Percentiles rank a stretch among this genome's conserved stretches.
These are phyloP conservation scores for Urtica urens DNA, from an alignment of 306 rosid species.

Conservation along the genomic window DNA sequence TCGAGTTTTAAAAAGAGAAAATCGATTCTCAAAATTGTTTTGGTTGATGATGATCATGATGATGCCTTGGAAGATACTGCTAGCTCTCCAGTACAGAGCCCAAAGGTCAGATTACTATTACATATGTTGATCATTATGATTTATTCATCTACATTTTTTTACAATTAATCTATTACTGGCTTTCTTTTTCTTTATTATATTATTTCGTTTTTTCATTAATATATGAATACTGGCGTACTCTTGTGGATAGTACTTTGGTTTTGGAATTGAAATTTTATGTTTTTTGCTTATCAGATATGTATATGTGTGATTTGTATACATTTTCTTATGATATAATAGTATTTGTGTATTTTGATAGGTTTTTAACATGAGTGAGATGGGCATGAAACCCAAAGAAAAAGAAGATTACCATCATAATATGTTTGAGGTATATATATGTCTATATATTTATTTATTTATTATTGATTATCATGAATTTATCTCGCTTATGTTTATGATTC, in stretches of 20 bases:
- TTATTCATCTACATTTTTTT: too few relatives aligned
- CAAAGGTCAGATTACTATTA: slow-evolving; percentile 34
- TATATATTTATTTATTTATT: not conserved
- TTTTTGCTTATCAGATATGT: not conserved
- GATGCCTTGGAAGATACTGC: slow-evolving; percentile 86
- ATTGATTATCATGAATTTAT: not conserved
- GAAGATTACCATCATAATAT: not conserved
- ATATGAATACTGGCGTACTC: not conserved
- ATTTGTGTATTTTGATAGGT: slow-evolving; percentile 1
- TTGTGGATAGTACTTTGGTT: not conserved
- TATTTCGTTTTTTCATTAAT: not conserved
- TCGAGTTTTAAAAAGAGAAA: slow-evolving; percentile 41
- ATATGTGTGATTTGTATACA: too few relatives aligned
- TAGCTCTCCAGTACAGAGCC: slow-evolving; percentile 63
- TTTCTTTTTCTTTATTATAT: not conserved
- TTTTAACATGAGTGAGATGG: slow-evolving; percentile 16
- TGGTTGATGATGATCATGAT: slow-evolving; percentile 55
- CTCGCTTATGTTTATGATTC: not conserved
- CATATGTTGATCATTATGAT: too few relatives aligned
- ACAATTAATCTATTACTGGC: not conserved
- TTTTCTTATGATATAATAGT: not conserved
- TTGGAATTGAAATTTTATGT: not conserved
- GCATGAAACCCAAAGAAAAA: slow-evolving; percentile 14
- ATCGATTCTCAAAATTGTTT: slow-evolving; percentile 17
- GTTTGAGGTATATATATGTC: slow-evolving; percentile 25